Evolutionary conservation across 139 green algal species (phyloP).

Genomic region (Desmodesmus armatus): DNA sequence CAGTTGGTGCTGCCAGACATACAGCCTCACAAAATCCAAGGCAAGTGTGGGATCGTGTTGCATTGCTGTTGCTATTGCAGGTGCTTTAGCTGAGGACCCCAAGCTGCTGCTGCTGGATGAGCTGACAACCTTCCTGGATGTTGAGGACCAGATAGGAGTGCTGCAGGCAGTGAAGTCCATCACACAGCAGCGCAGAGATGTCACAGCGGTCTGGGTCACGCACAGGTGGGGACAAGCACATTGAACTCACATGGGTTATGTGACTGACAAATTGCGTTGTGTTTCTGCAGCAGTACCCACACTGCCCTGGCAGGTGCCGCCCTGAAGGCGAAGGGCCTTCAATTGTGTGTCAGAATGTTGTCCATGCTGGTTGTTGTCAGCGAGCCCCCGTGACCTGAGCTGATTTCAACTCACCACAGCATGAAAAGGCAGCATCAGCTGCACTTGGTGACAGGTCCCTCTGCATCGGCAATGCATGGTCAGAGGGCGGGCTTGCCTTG

Average conservation of each 20-base stretch:
- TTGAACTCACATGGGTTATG: neutral
- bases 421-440: too few relatives aligned
- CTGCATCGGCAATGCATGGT: too few relatives aligned
- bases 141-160: constrained; percentile 87
- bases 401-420: too few relatives aligned
- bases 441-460: too few relatives aligned
- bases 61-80: constrained; percentile 51
- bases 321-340: too few relatives aligned
- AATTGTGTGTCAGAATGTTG: too few relatives aligned
- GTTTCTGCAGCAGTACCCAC: neutral
- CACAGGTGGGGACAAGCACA: constrained; percentile 83
- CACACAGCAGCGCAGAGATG: constrained; percentile 32
- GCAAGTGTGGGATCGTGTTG: neutral
- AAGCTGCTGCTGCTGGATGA: constrained; percentile 97
- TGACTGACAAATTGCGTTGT: neutral
- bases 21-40: neutral
- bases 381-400: too few relatives aligned
- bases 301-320: too few relatives aligned
- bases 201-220: constrained; percentile 97
- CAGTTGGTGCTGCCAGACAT: neutral
- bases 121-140: constrained; percentile 98
- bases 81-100: constrained; percentile 78
- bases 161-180: constrained; percentile 77
- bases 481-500: too few relatives aligned
- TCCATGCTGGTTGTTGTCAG: too few relatives aligned